These are phyloP conservation scores for Peltaster fructicola DNA, from an alignment of 2,329 filamentous ascomycete genomes.

Conservation along the genomic window DNA sequence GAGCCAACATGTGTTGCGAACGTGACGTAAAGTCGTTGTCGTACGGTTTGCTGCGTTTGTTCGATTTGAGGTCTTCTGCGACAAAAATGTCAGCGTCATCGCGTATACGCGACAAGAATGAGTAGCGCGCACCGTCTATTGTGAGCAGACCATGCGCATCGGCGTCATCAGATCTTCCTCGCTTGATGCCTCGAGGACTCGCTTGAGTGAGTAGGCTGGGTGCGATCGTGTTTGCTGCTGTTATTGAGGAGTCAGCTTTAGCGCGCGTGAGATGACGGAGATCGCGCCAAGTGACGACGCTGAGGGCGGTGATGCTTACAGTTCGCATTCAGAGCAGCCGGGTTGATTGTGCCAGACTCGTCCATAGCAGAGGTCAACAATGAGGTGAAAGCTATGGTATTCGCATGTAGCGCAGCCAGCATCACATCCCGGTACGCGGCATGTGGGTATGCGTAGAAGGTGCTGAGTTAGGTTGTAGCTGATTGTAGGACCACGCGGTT, in stretches of 20 bases:
- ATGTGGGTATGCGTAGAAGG: no score
- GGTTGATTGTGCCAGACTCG: slow-evolving; percentile 81
- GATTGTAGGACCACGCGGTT: slow-evolving; percentile 1
- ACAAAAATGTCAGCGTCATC: slow-evolving; percentile 13
- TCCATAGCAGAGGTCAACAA: slow-evolving; percentile 28
- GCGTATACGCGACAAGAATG: no score
- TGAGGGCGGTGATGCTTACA: slow-evolving; percentile 32
- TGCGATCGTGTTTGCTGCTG: slow-evolving; percentile 29
- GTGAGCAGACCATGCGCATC: no score
- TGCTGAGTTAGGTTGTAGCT: no score
- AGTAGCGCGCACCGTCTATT: no score
- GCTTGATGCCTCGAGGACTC: slow-evolving; percentile 55
- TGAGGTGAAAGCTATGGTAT: slow-evolving; percentile 9
- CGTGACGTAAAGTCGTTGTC: slow-evolving; percentile 2
- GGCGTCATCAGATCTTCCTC: slow-evolving; percentile 70
- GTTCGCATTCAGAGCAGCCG: slow-evolving; percentile 65
- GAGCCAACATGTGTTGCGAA: slow-evolving; percentile 23
- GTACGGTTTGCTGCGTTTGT: slow-evolving; percentile 11
- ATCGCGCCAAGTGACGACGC: slow-evolving; percentile 1
- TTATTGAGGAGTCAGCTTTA: slow-evolving; percentile 2
- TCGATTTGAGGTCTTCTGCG: slow-evolving; percentile 28
- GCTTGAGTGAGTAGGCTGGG: slow-evolving; percentile 24
- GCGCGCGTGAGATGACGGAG: slow-evolving; percentile 3
- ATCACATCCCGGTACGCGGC: slow-evolving; percentile 17
- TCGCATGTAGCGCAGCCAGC: slow-evolving; percentile 17